Percentiles rank a stretch among this genome's conserved stretches.
Evolutionary conservation across 225 moss, liverwort and hornwort genomes (phyloP).

Genomic region (Marchantia paleacea): DNA sequence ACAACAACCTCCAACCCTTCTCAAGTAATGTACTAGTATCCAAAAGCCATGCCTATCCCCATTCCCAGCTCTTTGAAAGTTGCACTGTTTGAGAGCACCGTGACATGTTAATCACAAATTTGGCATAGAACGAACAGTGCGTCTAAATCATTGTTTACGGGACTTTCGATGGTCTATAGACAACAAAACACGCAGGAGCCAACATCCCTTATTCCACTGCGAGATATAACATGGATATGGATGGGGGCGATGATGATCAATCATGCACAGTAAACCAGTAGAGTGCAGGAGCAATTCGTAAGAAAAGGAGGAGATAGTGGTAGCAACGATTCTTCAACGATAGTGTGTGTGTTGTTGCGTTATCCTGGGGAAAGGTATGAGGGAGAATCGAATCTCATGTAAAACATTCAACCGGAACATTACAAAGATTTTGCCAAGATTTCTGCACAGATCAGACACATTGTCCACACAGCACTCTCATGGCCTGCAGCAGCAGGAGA

Average conservation of each 20-base stretch:
- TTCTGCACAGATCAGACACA: not conserved
- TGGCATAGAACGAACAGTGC: slow-evolving; percentile 1
- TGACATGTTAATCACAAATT: not conserved
- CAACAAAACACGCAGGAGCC: not conserved
- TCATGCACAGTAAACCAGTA: not conserved
- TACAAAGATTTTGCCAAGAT: slow-evolving; percentile 1
- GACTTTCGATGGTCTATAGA: not conserved
- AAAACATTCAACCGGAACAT: not conserved
- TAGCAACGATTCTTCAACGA: not conserved
- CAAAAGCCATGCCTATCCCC: not conserved
- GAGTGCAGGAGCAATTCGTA: no score
- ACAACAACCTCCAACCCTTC: not conserved
- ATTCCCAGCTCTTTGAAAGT: not conserved
- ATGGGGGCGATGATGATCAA: not conserved
- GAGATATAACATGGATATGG: not conserved
- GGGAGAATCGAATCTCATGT: not conserved
- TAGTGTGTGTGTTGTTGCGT: not conserved
- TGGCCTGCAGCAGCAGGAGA: slow-evolving; percentile 3
- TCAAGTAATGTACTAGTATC: not conserved
- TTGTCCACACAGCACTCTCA: not conserved
- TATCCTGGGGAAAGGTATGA: not conserved
- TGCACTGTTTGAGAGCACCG: not conserved
- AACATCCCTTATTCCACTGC: not conserved
- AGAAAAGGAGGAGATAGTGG: no score
- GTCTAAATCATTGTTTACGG: not conserved